phyloP scores from a whole-genome alignment of 768 basidiomycete species.

The Collybia sordida region DNA sequence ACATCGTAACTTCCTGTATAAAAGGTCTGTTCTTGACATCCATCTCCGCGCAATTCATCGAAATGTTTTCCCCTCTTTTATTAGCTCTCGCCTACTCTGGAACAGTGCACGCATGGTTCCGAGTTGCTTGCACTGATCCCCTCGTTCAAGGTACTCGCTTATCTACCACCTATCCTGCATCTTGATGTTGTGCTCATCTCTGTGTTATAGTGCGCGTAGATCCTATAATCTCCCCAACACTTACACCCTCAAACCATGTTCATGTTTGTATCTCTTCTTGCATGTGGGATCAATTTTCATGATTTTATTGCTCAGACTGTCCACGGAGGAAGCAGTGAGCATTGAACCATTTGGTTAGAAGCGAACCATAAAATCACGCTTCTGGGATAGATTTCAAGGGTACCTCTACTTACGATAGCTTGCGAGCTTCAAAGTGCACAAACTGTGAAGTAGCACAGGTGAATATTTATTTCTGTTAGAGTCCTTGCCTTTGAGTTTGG shows the following conservation, averaged over 20 bases:
- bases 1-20: too few relatives aligned
- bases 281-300: background rate
- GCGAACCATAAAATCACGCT: background rate
- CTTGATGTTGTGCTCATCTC: too few relatives aligned
- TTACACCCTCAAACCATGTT: slow-evolving; percentile 36
- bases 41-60: too few relatives aligned
- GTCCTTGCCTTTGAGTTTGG: background rate
- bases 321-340: slow-evolving; percentile 38
- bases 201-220: slow-evolving; percentile 14
- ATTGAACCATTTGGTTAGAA: background rate
- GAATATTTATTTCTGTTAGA: background rate
- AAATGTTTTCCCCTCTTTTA: too few relatives aligned
- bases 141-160: slow-evolving; percentile 33
- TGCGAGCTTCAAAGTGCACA: slow-evolving; percentile 37
- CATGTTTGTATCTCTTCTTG: slow-evolving; percentile 27
- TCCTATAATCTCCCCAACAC: slow-evolving; percentile 34
- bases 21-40: too few relatives aligned
- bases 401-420: slow-evolving; percentile 30
- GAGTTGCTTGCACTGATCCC: slow-evolving; percentile 39
- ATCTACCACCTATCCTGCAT: too few relatives aligned
- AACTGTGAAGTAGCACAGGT: slow-evolving; percentile 35
- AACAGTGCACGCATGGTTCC: slow-evolving; percentile 36
- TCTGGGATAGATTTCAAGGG: slow-evolving; percentile 29
- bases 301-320: slow-evolving; percentile 24
- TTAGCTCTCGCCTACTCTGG: slow-evolving; percentile 3